Percentiles rank a stretch among this genome's conserved stretches.
Conservation (phyloP, 148 eudicot genomes). For the Rhododendron griersonianum region DNA sequence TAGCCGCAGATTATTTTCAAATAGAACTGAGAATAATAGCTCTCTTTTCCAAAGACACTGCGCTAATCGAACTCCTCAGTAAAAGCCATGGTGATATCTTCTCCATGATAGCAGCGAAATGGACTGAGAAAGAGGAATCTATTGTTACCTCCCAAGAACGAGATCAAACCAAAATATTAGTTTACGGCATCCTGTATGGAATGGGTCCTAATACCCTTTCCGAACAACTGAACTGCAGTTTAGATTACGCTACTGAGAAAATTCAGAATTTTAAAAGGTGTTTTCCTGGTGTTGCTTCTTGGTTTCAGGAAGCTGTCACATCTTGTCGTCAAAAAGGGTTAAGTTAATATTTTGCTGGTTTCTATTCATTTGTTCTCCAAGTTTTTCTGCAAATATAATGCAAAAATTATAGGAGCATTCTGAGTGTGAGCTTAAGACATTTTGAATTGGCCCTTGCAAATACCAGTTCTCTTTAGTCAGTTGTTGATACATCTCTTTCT, state of each 20-base stretch:
- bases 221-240: constrained; percentile 77
- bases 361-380: not conserved
- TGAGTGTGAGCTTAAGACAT: not conserved
- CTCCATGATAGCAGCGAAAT: constrained; percentile 84
- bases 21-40: constrained; percentile 96
- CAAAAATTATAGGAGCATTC: not conserved
- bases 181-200: constrained; percentile 94
- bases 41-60: constrained; percentile 81
- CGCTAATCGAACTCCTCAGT: constrained; percentile 68
- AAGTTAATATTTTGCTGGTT: constrained; percentile 5
- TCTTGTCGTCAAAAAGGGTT: constrained; percentile 81
- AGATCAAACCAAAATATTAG: constrained; percentile 84
- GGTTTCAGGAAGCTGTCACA: constrained; percentile 88
- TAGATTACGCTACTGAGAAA: constrained; percentile 69
- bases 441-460: not conserved
- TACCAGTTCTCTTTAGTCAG: not conserved
- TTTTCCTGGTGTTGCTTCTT: constrained; percentile 86
- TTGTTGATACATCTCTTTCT: not conserved
- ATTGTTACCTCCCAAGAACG: constrained; percentile 64
- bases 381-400: not conserved
- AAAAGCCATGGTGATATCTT: constrained; percentile 74
- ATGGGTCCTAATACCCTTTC: constrained; percentile 90
- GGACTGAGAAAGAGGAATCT: constrained; percentile 72
- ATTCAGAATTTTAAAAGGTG: constrained; percentile 74
- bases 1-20: constrained; percentile 98